Percentiles rank a stretch among this genome's conserved stretches.
phyloP scores from a whole-genome alignment of 768 basidiomycete genomes.

The Suillus brevipes region DNA sequence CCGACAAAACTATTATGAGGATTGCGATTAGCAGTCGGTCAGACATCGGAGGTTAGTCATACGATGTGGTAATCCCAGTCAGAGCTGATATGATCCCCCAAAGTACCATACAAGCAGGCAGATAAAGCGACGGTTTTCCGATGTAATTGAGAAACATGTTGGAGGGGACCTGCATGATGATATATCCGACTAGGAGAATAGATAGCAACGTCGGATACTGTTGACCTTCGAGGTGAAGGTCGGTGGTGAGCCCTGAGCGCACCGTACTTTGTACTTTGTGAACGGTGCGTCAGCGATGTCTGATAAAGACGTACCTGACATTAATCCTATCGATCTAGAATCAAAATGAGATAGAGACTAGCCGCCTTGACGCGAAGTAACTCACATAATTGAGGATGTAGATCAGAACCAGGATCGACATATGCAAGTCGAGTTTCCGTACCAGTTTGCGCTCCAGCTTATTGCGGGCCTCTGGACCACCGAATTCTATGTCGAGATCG shows the following conservation, averaged over 20 bases:
- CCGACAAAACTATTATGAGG: constrained; percentile 38
- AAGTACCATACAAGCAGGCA: constrained; percentile 64
- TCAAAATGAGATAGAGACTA: background rate
- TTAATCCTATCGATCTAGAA: constrained; percentile 69
- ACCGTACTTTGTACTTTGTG: constrained; percentile 50
- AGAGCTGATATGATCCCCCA: constrained; percentile 65
- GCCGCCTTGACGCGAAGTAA: background rate
- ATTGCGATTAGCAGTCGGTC: background rate
- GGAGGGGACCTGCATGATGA: constrained; percentile 49
- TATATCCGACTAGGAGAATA: constrained; percentile 62
- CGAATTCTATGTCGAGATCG: constrained; percentile 44
- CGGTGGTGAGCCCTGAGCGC: constrained; percentile 64
- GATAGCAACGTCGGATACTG: constrained; percentile 70
- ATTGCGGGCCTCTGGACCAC: constrained; percentile 44
- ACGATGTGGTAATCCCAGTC: constrained; percentile 40
- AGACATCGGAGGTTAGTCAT: constrained; percentile 1
- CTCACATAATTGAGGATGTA: constrained; percentile 39
- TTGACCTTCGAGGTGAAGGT: constrained; percentile 57
- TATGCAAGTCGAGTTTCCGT: constrained; percentile 54
- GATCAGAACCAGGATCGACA: constrained; percentile 49
- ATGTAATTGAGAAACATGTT: constrained; percentile 71
- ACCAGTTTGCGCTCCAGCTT: constrained; percentile 53
- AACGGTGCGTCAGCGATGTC: background rate
- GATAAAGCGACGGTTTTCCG: constrained; percentile 65
- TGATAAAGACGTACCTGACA: constrained; percentile 45